These are phyloP conservation scores for Zoysia japonica DNA, from an alignment of 176 grass and related monocot genomes.

Conservation along the genomic window DNA sequence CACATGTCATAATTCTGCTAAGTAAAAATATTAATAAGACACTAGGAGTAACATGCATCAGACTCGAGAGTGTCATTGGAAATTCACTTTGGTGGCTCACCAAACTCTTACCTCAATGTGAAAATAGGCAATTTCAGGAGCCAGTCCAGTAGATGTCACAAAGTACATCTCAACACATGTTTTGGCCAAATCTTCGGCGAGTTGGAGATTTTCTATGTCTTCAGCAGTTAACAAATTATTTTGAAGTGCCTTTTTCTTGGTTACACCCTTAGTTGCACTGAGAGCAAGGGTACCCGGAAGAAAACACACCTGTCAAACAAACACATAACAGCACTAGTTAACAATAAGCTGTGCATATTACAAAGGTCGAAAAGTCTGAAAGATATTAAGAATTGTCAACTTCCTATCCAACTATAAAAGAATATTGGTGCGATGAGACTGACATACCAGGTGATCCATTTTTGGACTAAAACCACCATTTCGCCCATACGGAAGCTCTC, in stretches of 20 bases:
- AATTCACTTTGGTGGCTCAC: not conserved
- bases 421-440: conserved; percentile 1
- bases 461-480: conserved; percentile 81
- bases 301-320: conserved; percentile 83
- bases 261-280: conserved; percentile 90
- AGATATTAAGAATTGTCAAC: not conserved
- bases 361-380: conserved; percentile 1
- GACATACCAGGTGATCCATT: conserved; percentile 99
- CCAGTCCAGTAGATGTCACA: conserved; percentile 89
- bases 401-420: conserved; percentile 9
- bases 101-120: conserved; percentile 63
- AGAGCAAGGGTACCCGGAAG: conserved; percentile 94
- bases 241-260: conserved; percentile 82
- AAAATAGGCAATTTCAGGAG: conserved; percentile 99
- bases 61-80: conserved; percentile 7
- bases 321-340: conserved; percentile 34
- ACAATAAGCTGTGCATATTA: conserved; percentile 13
- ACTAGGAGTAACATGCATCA: conserved; percentile 14
- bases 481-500: conserved; percentile 82
- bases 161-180: conserved; percentile 96
- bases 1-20: not conserved
- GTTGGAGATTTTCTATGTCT: conserved; percentile 87
- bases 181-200: conserved; percentile 95
- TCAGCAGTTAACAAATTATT: conserved; percentile 67
- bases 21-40: conserved; percentile 23